Conservation (phyloP, 768 basidiomycete species). For the Piloderma croceum region DNA sequence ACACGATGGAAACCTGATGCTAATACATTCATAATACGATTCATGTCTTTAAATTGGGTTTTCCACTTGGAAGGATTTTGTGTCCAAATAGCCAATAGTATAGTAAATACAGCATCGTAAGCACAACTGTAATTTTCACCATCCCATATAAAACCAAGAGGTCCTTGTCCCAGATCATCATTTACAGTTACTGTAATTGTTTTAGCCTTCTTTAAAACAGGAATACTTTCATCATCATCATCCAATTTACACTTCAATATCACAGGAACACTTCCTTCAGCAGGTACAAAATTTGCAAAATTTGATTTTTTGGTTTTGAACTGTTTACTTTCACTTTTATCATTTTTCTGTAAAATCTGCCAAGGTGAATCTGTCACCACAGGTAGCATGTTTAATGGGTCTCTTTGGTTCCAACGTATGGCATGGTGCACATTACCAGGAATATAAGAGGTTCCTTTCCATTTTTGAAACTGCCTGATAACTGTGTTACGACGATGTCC, state of each 20-base stretch:
- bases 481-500: conserved; percentile 13
- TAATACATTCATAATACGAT: background rate
- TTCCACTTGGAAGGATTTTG: conserved; percentile 5
- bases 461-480: conserved; percentile 10
- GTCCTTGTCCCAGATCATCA: background rate
- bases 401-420: background rate
- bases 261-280: too few relatives aligned
- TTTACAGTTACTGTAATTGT: background rate
- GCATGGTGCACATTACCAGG: conserved; percentile 5
- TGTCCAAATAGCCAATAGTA: conserved; percentile 18
- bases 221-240: too few relatives aligned
- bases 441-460: conserved; percentile 5
- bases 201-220: background rate
- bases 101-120: conserved; percentile 21
- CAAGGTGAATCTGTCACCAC: background rate
- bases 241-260: too few relatives aligned
- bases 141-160: conserved; percentile 16
- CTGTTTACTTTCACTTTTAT: background rate
- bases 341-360: background rate
- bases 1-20: background rate
- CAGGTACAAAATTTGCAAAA: too few relatives aligned
- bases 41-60: conserved; percentile 1
- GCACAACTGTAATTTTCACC: conserved; percentile 18
- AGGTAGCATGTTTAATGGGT: background rate
- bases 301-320: background rate